Conservation (phyloP, 2,329 filamentous ascomycete species). For the Sclerotinia spermophila region DNA sequence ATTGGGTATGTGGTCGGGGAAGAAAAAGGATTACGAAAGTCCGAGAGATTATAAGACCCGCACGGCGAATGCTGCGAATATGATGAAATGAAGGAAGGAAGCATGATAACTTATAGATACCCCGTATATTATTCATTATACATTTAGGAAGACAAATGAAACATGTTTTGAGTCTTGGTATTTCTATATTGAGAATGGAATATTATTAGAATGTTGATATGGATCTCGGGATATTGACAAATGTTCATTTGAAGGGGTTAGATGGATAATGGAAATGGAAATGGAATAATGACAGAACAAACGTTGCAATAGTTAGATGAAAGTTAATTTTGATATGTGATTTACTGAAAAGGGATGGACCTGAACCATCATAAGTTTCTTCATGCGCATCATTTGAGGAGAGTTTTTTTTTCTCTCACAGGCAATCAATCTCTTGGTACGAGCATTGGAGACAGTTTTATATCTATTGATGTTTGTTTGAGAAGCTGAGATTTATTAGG, state of each 20-base stretch:
- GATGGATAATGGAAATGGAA: no score
- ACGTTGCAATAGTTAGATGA: not conserved
- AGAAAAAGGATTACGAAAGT: constrained; percentile 66
- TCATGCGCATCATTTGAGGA: constrained; percentile 1
- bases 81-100: constrained; percentile 30
- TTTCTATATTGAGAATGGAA: not conserved
- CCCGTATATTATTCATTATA: not conserved
- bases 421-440: not conserved
- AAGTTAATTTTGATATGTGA: not conserved
- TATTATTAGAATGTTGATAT: not conserved
- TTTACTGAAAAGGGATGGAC: not conserved
- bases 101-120: constrained; percentile 1
- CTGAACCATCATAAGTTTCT: constrained; percentile 7
- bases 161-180: not conserved
- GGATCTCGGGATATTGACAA: not conserved
- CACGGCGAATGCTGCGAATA: constrained; percentile 37
- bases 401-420: not conserved
- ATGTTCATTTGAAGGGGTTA: not conserved
- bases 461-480: not conserved
- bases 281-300: not conserved
- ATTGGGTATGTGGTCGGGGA: constrained; percentile 72
- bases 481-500: not conserved
- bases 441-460: not conserved
- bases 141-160: not conserved
- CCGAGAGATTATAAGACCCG: constrained; percentile 81